Percentiles rank a stretch among this genome's conserved stretches.
Conservation (phyloP, 2,329 filamentous ascomycete species). For the Rutstroemia sp. region DNA sequence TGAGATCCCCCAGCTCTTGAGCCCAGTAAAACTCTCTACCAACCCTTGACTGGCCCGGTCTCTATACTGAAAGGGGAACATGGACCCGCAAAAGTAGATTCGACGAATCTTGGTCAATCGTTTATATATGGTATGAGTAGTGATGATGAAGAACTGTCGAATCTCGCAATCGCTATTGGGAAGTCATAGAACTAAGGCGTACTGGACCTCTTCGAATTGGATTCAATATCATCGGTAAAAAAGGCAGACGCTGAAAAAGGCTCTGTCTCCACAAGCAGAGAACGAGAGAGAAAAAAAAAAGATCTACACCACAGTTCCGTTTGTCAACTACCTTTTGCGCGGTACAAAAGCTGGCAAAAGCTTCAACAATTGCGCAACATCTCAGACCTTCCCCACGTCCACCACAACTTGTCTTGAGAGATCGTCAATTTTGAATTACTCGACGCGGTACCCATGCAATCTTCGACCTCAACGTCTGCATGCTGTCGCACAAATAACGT, state of each 20-base stretch:
- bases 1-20: background rate
- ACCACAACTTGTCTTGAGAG: constrained; percentile 4
- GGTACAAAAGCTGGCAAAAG: constrained; percentile 8
- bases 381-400: constrained; percentile 9
- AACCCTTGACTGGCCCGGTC: constrained; percentile 2
- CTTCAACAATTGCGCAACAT: constrained; percentile 8
- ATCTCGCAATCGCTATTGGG: constrained; percentile 21
- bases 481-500: constrained; percentile 4
- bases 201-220: constrained; percentile 7
- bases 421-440: background rate
- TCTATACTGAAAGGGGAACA: constrained; percentile 5
- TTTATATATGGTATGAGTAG: constrained; percentile 14
- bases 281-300: background rate
- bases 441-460: constrained; percentile 6
- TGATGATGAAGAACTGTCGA: constrained; percentile 27
- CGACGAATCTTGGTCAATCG: constrained; percentile 6
- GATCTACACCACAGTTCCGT: background rate
- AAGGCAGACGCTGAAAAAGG: background rate
- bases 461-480: constrained; percentile 5
- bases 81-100: constrained; percentile 6
- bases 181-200: constrained; percentile 18
- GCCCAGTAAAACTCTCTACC: background rate
- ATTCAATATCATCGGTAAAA: constrained; percentile 3
- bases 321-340: background rate
- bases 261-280: constrained; percentile 1